These are phyloP conservation scores for Butyriboletus loyo DNA, from an alignment of 768 basidiomycete species.

Conservation along the genomic window DNA sequence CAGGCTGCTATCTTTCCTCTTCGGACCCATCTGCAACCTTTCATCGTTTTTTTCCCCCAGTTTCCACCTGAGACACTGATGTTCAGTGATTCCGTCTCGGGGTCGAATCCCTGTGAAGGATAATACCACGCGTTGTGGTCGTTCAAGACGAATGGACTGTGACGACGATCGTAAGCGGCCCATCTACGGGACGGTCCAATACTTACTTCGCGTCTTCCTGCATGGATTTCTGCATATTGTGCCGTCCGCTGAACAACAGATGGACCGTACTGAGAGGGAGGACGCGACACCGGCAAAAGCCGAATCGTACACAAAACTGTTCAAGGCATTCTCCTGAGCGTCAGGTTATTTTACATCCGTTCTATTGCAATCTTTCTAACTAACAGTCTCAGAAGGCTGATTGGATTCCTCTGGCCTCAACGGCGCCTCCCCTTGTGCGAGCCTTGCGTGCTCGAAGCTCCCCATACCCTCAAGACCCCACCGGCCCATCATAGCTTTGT, in stretches of 20 bases:
- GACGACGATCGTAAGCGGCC: constrained; percentile 7
- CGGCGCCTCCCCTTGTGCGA: constrained; percentile 51
- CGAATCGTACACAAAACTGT: constrained; percentile 6
- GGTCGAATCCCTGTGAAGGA: constrained; percentile 71
- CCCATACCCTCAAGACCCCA: constrained; percentile 93
- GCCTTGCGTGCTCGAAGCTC: constrained; percentile 75
- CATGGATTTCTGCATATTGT: constrained; percentile 27
- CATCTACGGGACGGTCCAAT: neutral
- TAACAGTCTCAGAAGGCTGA: neutral
- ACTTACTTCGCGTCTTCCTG: constrained; percentile 34
- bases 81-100: constrained; percentile 56
- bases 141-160: constrained; percentile 49
- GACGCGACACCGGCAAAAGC: constrained; percentile 21
- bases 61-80: constrained; percentile 60
- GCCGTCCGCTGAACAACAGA: neutral
- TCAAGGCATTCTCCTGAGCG: neutral
- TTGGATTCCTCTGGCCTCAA: constrained; percentile 11
- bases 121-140: constrained; percentile 84
- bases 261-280: neutral
- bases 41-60: constrained; percentile 78
- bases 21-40: constrained; percentile 79
- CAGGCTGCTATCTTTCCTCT: constrained; percentile 79
- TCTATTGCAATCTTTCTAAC: neutral
- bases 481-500: constrained; percentile 89
- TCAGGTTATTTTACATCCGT: neutral